Conservation (phyloP, 1,284 basidiomycete species). For the Agaricales sp. region DNA sequence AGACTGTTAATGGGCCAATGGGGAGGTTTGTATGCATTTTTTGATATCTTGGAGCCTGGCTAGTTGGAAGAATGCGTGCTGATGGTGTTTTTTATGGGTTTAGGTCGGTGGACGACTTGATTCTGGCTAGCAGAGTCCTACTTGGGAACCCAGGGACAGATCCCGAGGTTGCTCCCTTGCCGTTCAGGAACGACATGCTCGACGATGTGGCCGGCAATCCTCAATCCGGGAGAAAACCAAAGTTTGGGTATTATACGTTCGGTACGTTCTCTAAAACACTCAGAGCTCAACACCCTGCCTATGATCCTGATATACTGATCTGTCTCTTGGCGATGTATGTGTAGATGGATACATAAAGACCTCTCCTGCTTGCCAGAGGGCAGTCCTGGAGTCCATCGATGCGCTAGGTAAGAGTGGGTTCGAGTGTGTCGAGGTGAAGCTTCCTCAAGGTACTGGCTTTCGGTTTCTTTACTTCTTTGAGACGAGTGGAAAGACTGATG, state of each 20-base stretch:
- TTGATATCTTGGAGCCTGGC: too few species aligned
- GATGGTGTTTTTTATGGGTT: background rate
- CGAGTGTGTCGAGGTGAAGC: slow-evolving; percentile 62
- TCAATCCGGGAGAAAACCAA: slow-evolving; percentile 42
- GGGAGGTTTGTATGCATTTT: slow-evolving; percentile 32
- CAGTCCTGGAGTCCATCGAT: slow-evolving; percentile 67
- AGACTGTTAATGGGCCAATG: slow-evolving; percentile 62
- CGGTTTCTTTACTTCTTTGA: background rate
- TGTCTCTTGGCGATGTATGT: background rate
- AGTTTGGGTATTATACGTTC: slow-evolving; percentile 64
- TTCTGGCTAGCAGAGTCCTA: slow-evolving; percentile 41
- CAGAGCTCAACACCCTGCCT: too few species aligned
- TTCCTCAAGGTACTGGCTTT: slow-evolving; percentile 31
- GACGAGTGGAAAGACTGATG: background rate
- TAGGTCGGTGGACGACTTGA: slow-evolving; percentile 60
- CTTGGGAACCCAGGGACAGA: slow-evolving; percentile 40
- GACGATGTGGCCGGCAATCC: slow-evolving; percentile 31
- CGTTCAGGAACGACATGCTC: slow-evolving; percentile 28
- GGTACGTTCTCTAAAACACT: too few species aligned
- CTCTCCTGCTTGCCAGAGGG: slow-evolving; percentile 73
- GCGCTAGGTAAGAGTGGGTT: slow-evolving; percentile 63
- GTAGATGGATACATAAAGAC: slow-evolving; percentile 58
- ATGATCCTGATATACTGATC: slow-evolving; percentile 1
- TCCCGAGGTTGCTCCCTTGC: slow-evolving; percentile 38
- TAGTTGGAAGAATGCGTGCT: too few species aligned